Conservation (phyloP, 768 basidiomycete species). For the Boletus subparvulus region DNA sequence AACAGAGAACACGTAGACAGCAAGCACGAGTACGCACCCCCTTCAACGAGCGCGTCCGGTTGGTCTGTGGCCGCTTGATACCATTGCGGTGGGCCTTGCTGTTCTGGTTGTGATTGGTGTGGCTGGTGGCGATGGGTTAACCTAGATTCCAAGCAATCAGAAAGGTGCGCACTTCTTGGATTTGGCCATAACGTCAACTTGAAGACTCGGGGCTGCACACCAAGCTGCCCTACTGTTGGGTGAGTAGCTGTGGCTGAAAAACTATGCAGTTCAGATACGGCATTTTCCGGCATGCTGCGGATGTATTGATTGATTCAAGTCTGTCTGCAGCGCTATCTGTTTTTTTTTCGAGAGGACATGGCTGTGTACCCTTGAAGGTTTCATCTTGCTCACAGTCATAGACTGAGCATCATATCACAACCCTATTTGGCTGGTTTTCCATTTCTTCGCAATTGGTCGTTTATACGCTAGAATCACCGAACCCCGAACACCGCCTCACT, state of each 20-base stretch:
- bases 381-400: too few relatives aligned
- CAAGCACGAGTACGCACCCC: conserved; percentile 65
- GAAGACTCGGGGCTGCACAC: neutral
- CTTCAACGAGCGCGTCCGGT: conserved; percentile 77
- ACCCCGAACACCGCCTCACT: too few relatives aligned
- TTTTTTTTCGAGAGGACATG: too few relatives aligned
- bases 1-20: neutral
- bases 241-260: conserved; percentile 33
- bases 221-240: neutral
- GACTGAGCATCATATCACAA: too few relatives aligned
- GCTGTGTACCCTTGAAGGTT: too few relatives aligned
- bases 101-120: conserved; percentile 95
- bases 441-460: too few relatives aligned
- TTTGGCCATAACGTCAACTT: conserved; percentile 75
- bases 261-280: conserved; percentile 32
- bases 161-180: conserved; percentile 82
- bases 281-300: conserved; percentile 12
- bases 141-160: conserved; percentile 3
- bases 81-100: conserved; percentile 98
- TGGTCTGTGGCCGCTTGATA: conserved; percentile 79
- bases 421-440: too few relatives aligned
- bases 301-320: too few relatives aligned
- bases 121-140: conserved; percentile 49
- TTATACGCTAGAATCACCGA: neutral
- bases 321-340: too few relatives aligned